Base-by-base conservation (phyloP, 2,329 filamentous ascomycete species). In the Setomelanomma holmii region DNA sequence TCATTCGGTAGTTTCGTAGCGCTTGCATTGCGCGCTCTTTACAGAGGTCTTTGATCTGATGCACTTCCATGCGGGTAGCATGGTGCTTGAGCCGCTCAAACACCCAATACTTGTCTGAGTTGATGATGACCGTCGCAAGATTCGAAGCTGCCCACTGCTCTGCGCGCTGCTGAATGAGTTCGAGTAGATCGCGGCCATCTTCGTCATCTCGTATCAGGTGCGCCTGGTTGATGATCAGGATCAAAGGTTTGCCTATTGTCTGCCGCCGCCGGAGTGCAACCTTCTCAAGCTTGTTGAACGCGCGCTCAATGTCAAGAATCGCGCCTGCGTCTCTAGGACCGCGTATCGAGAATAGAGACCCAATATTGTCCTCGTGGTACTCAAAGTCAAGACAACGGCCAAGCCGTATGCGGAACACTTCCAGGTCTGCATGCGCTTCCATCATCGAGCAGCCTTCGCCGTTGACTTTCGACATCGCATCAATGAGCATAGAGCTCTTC, bases 31-130 rank as follows among this genome's bases (percentile, higher is more conserved):
- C 93, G 65, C 89, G 86, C 10, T 79, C 73, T 72, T 93, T 96
- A 45, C 89, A 86, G 5, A 99, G 80, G 73, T 99, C 95, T 4
- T 85, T 83, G 36, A 99, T 87, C 7, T 91, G 86, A 33, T 96
- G 88, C 4, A 99, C 89, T 69, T 97, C 93, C 91, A 99, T 96
- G 40, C 95, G 86, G 1, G 93, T 96, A 3, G 92, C 91, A 53
- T 96, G 88, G 72, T 91, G 88, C 80, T 97, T 97, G 45, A 99
- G 79, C 12, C 93, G 85, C 74, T 99, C 95, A 67, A 97, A 98
- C 0, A 99, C 90, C 95, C 95, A 99, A 76, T 96, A 99, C 72
- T 98, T 95, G 75, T 99, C 95, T 47, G 88, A 93, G 76, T 97
- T 98, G 78, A 99, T 92, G 27, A 99, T 87, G 81, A 91, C 85